Percentiles rank a stretch among this genome's conserved stretches.
phyloP scores from a whole-genome alignment of 1,139 yeast genomes.

The Yarrowia galli region DNA sequence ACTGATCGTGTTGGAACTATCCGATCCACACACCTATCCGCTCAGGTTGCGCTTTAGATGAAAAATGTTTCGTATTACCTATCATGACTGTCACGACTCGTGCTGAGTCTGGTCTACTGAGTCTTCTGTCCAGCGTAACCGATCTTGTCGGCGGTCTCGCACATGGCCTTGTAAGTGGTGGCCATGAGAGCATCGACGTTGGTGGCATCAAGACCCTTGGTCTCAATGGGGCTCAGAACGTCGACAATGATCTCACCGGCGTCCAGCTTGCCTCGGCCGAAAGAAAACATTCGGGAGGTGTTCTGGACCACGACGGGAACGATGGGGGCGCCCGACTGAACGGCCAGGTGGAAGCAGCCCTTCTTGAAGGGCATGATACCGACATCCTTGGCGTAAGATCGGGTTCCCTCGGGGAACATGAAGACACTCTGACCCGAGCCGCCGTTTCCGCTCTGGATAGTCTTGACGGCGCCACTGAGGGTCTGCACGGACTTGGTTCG shows the following conservation, averaged over 20 bases:
- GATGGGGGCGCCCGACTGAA: slow-evolving; percentile 87
- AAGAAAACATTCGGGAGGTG: slow-evolving; percentile 74
- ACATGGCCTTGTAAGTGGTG: slow-evolving; percentile 53
- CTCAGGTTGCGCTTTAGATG: too few relatives aligned
- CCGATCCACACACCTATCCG: too few relatives aligned
- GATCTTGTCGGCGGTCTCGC: slow-evolving; percentile 48
- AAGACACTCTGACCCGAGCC: slow-evolving; percentile 64
- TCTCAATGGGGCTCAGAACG: slow-evolving; percentile 72
- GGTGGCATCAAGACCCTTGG: slow-evolving; percentile 64
- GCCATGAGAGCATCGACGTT: slow-evolving; percentile 62
- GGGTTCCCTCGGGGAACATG: slow-evolving; percentile 92
- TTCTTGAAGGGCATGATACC: slow-evolving; percentile 87
- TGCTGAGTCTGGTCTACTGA: neutral
- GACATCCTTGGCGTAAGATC: slow-evolving; percentile 75
- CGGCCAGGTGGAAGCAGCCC: slow-evolving; percentile 97
- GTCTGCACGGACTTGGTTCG: slow-evolving; percentile 77
- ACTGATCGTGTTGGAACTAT: too few relatives aligned
- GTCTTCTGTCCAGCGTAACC: slow-evolving; percentile 46
- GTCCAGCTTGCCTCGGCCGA: slow-evolving; percentile 57
- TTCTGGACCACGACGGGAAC: slow-evolving; percentile 89
- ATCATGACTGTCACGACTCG: neutral
- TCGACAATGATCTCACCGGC: slow-evolving; percentile 68
- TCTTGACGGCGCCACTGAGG: slow-evolving; percentile 69
- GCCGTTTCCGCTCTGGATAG: slow-evolving; percentile 61
- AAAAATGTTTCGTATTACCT: neutral